Base-by-base conservation (phyloP, 768 basidiomycete species). In the Mrakia frigida region DNA sequence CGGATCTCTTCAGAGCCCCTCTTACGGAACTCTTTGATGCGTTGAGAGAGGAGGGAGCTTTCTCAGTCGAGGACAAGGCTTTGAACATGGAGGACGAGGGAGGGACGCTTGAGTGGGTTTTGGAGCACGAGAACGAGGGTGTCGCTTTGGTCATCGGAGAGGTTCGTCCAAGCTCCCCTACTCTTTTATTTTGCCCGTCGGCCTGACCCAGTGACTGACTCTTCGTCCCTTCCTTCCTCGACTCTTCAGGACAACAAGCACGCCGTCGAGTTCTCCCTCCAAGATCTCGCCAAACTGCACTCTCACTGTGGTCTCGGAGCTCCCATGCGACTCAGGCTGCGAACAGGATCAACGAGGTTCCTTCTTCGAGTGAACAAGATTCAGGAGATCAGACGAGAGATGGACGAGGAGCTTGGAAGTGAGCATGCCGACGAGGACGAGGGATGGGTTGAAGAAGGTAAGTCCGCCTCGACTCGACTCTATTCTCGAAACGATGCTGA, bases 51-150 rank as follows among this genome's bases (percentile, higher is more conserved):
- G 76, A 77, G 37, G 76, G 70, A 25, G 76, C 70, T 10, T 77
- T 77, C n/a, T 59, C 76, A 0, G 67, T 31, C n/a, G 74, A 70
- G 39, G 53, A 50, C 18, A 52, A 60, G 39, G 53, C 68, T 21
- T 35, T 60, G 14, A 60, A 56, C 53, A 71, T 77, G 31, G 71
- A 77, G 33, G 76, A 77, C 41, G 76, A 73, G 53, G 71, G 60
- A 11, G 76, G 76, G 7, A 77, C 63, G 28, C 59, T 60, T n/a
- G 76, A 77, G 33, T 77, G 76, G 76, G 70, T 77, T 23, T 52
- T 77, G 21, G 76, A 68, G 63, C 76, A 77, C 46, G 21, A 46
- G 33, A 65, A 73, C 70, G 76, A 77, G 25, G 63, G 63, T 4
- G 37, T 77, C 14, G 53, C 59, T 6, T 37, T 77, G 6, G 37